A percentile compares a stretch with the other conserved stretches of the same genome.
Conservation (phyloP, 2,329 filamentous ascomycete species). For the Ceratocystis smalleyi region DNA sequence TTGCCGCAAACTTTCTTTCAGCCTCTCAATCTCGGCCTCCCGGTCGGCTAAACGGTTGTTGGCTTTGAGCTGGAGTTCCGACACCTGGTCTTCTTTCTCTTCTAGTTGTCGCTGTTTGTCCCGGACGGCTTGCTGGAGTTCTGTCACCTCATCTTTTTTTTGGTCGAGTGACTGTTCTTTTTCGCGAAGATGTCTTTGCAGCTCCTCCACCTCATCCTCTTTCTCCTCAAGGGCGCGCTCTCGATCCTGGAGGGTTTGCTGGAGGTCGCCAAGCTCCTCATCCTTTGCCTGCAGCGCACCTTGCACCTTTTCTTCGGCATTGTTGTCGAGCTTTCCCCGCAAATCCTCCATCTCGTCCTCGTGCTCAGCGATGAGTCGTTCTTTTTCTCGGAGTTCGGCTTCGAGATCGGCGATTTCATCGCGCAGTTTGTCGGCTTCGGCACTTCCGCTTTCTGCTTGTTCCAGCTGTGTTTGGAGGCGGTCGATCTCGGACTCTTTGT, state of each 20-base stretch:
- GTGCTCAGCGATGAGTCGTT: conserved; percentile 54
- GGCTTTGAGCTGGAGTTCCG: conserved; percentile 11
- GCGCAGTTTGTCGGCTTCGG: conserved; percentile 36
- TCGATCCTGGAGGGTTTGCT: conserved; percentile 8
- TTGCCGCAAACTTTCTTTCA: conserved; percentile 11
- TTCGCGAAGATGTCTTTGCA: conserved; percentile 26
- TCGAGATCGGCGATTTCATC: conserved; percentile 65
- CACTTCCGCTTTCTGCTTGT: conserved; percentile 26
- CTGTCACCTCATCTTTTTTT: conserved; percentile 2
- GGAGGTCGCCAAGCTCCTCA: conserved; percentile 27
- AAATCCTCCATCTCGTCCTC: conserved; percentile 60
- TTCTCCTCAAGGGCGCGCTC: conserved; percentile 11
- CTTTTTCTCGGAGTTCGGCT: conserved; percentile 58
- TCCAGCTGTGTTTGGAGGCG: conserved; percentile 43
- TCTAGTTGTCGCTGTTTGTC: background rate
- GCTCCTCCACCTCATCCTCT: conserved; percentile 16
- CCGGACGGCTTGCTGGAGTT: conserved; percentile 28
- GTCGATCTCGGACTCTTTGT: conserved; percentile 45
- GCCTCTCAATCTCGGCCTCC: conserved; percentile 12
- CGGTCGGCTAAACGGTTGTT: conserved; percentile 9
- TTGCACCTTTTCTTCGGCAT: conserved; percentile 29
- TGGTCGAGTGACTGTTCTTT: conserved; percentile 10
- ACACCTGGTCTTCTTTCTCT: conserved; percentile 4
- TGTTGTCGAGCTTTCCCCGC: conserved; percentile 38
- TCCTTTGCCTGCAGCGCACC: conserved; percentile 40